These are phyloP conservation scores for Periconia sp. DNA, from an alignment of 2,329 filamentous ascomycete genomes.

Conservation along the genomic window DNA sequence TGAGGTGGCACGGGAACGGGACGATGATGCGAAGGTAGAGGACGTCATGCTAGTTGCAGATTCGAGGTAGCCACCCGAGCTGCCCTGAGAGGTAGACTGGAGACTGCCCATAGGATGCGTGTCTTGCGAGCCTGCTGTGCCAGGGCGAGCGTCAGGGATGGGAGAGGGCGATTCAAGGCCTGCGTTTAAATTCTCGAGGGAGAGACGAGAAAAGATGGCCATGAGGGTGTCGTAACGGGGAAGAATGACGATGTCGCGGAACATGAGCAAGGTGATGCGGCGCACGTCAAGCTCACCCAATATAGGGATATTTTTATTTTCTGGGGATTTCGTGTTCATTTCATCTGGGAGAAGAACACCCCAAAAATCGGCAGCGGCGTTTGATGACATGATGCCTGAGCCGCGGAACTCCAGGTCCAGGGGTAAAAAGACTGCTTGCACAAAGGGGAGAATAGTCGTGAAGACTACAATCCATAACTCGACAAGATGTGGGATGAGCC, in stretches of 20 bases:
- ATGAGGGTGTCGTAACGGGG: constrained; percentile 89
- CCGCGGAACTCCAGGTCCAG: constrained; percentile 93
- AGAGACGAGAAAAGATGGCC: constrained; percentile 86
- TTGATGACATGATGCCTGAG: constrained; percentile 76
- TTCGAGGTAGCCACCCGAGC: constrained; percentile 78
- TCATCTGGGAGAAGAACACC: constrained; percentile 64
- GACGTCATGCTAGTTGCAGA: constrained; percentile 63
- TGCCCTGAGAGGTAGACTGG: constrained; percentile 71
- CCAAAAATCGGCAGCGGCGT: constrained; percentile 91
- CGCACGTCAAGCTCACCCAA: constrained; percentile 77
- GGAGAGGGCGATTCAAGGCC: constrained; percentile 46
- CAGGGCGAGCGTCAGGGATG: constrained; percentile 35
- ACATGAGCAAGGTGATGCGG: constrained; percentile 85
- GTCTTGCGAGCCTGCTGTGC: constrained; percentile 37
- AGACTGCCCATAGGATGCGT: constrained; percentile 67
- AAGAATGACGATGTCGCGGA: constrained; percentile 86
- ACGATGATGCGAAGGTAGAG: constrained; percentile 50
- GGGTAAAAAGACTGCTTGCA: constrained; percentile 93
- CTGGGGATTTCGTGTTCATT: constrained; percentile 55
- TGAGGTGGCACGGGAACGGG: constrained; percentile 79
- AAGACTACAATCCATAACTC: constrained; percentile 96
- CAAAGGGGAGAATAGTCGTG: constrained; percentile 86
- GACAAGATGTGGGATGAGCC: constrained; percentile 86
- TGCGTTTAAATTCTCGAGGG: constrained; percentile 72
- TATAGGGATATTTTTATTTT: constrained; percentile 50